Conservation (phyloP, 2,329 filamentous ascomycete genomes). For the Didymella pomorum region DNA sequence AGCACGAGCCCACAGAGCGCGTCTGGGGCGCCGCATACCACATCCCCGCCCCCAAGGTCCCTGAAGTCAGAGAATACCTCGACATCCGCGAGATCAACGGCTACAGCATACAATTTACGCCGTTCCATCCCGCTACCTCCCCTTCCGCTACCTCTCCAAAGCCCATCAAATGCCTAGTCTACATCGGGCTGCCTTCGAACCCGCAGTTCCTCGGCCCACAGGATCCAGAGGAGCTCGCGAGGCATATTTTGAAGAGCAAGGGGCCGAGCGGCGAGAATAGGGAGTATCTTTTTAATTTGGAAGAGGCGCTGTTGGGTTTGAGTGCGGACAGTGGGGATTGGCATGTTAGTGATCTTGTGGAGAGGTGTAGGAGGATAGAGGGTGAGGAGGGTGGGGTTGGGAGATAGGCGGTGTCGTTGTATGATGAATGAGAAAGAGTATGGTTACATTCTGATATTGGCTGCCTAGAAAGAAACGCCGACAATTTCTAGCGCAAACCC, state of each 20-base stretch:
- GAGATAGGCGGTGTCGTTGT: neutral
- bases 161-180: conserved; percentile 70
- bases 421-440: no score
- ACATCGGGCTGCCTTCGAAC: conserved; percentile 93
- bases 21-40: conserved; percentile 97
- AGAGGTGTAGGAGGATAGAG: conserved; percentile 73
- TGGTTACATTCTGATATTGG: no score
- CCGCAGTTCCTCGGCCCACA: conserved; percentile 90
- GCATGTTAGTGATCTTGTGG: conserved; percentile 84
- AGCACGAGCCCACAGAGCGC: conserved; percentile 61
- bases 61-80: conserved; percentile 86
- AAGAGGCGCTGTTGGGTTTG: conserved; percentile 75
- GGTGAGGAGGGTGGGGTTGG: conserved; percentile 25
- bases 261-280: conserved; percentile 90
- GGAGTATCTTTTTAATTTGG: conserved; percentile 86
- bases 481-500: no score
- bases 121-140: conserved; percentile 74
- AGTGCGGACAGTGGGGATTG: conserved; percentile 79
- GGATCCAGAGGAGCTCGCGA: conserved; percentile 77
- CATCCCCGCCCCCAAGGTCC: conserved; percentile 74
- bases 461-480: no score
- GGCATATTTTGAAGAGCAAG: conserved; percentile 77
- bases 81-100: conserved; percentile 98
- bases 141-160: conserved; percentile 56
- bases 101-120: conserved; percentile 90